phyloP scores from a whole-genome alignment of 2,329 filamentous ascomycete genomes.

The Fusarium sp. region DNA sequence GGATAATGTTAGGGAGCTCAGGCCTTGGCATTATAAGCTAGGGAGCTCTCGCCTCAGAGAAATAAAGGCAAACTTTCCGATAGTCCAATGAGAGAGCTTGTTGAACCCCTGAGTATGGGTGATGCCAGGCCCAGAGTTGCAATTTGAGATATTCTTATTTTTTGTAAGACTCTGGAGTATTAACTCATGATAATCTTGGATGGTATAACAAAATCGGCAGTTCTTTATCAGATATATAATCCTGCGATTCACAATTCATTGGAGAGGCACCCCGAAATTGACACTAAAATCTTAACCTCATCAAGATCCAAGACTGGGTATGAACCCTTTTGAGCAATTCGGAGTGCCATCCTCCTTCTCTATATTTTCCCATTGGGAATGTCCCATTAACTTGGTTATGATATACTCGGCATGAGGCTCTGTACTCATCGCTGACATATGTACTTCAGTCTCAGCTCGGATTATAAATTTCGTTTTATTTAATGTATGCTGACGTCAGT shows the following conservation, averaged over 20 bases:
- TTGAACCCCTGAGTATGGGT: slow-evolving; percentile 24
- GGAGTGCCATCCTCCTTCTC: slow-evolving; percentile 21
- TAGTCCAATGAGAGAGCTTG: slow-evolving; percentile 21
- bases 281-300: slow-evolving; percentile 21
- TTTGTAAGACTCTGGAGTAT: background rate
- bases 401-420: background rate
- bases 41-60: slow-evolving; percentile 16
- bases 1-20: slow-evolving; percentile 25
- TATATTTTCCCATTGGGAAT: slow-evolving; percentile 24
- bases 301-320: background rate
- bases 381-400: background rate
- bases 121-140: background rate
- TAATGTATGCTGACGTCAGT: slow-evolving; percentile 30
- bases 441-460: background rate
- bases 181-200: background rate
- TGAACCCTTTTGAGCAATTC: slow-evolving; percentile 30
- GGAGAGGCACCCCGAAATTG: background rate
- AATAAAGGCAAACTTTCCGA: background rate
- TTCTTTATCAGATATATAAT: background rate
- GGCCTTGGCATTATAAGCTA: slow-evolving; percentile 4
- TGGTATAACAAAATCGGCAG: too few relatives aligned
- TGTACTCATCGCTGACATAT: background rate
- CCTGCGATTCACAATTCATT: background rate
- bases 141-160: background rate
- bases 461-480: background rate